Base-by-base conservation (phyloP, 257 asterid species). In the Solanum clarkiae region DNA sequence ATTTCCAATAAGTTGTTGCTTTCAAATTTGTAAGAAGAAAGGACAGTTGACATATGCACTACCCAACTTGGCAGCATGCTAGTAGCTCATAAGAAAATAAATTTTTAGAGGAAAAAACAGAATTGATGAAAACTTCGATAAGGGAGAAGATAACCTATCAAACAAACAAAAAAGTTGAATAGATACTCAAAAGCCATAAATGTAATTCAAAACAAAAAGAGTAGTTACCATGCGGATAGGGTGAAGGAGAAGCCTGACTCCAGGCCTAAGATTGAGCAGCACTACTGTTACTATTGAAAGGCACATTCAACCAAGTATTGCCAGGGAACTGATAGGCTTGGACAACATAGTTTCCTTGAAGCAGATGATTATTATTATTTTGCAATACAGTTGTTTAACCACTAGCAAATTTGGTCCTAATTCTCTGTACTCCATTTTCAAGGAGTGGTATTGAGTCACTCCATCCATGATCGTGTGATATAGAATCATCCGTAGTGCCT, bases 271-370 rank as follows among this genome's bases (percentile, higher is more conserved):
- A 44, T 86, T 88, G 90, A 82, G 86, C 29, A n/a, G 91, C 95
- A 80, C 93, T 87, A 72, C 81, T 86, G 81, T 87, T 91, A 56
- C 89, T 85, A 49, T 91, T 88, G 47, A 85, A 87, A 60, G 90
- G 94, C 90, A 90, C 56, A 82, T 90, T 95, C 89, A 94, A 68
- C 97, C 97, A 92, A 84, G 94, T 93, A 87, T 90, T 86, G n/a
- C 93, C 91, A 20, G 94, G 94, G 80, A 90, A 82, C 70, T 86
- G 98, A 87, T 90, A 88, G 15, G 93, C 90, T 18, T 88, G 94
- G 69, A 87, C 90, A 66, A 84, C 91, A 89, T 89, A 92, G 86
- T 84, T 94, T 85, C 95, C 97, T 85, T 86, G 97, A 74, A 87
- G 83, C 83, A 91, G 77, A 86, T 86, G 88, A 87, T 91, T 87